Conservation (phyloP, 768 basidiomycete species). For the Kwoniella europaea region DNA sequence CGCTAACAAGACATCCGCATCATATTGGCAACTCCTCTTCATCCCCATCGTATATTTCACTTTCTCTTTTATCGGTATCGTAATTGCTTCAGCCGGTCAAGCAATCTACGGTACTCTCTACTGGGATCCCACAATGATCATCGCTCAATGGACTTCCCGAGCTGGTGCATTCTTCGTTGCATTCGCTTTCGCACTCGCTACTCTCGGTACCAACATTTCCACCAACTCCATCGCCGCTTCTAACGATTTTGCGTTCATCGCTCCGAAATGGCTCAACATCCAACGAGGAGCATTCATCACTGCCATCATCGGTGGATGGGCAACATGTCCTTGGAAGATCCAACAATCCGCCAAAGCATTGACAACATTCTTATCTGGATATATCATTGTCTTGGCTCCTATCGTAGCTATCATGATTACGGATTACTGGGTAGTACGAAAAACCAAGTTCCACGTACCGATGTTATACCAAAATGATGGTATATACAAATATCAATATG, state of each 20-base stretch:
- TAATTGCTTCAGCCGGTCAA: conserved; percentile 77
- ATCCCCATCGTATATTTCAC: conserved; percentile 79
- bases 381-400: conserved; percentile 83
- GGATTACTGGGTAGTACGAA: conserved; percentile 79
- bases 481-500: conserved; percentile 75
- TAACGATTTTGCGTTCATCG: conserved; percentile 82
- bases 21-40: conserved; percentile 72
- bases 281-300: conserved; percentile 74
- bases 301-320: conserved; percentile 82
- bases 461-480: conserved; percentile 82
- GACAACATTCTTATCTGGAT: conserved; percentile 61
- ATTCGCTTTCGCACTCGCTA: conserved; percentile 74
- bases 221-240: conserved; percentile 78
- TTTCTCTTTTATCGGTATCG: conserved; percentile 77
- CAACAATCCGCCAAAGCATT: conserved; percentile 61
- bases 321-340: conserved; percentile 85
- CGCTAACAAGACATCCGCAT: conserved; percentile 59
- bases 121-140: conserved; percentile 78
- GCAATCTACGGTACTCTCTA: conserved; percentile 68
- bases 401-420: conserved; percentile 72
- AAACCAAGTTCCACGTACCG: conserved; percentile 74
- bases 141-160: conserved; percentile 78
- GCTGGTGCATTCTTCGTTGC: conserved; percentile 83
- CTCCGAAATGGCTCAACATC: conserved; percentile 78
- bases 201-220: conserved; percentile 72